Evolutionary conservation across 2,329 filamentous ascomycete genomes (phyloP).

Genomic region (Hymenoscyphus linearis): DNA sequence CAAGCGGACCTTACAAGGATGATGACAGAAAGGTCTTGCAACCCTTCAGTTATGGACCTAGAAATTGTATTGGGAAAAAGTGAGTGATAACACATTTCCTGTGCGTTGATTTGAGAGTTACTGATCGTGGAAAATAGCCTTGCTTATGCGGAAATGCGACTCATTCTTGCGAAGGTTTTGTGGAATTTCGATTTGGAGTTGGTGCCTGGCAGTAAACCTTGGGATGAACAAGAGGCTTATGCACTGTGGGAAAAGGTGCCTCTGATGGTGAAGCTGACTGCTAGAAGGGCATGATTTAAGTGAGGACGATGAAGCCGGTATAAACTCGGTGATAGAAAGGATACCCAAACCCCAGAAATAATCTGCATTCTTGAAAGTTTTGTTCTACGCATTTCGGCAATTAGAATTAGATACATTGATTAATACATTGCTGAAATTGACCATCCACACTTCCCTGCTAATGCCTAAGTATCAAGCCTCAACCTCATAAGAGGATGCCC

Average conservation of each 20-base stretch:
- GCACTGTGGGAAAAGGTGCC: conserved; percentile 10
- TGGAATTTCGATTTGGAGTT: conserved; percentile 12
- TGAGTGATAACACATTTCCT: background rate
- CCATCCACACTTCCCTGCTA: too few relatives aligned
- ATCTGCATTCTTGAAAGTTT: too few relatives aligned
- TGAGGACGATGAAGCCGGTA: too few relatives aligned
- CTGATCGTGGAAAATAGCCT: background rate
- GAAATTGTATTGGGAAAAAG: conserved; percentile 11
- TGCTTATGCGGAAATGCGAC: conserved; percentile 13
- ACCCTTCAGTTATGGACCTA: conserved; percentile 8
- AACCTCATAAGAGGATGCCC: too few relatives aligned
- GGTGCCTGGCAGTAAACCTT: conserved; percentile 6
- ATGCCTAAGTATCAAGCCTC: too few relatives aligned
- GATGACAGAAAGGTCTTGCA: conserved; percentile 6
- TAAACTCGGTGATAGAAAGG: too few relatives aligned
- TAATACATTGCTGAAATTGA: too few relatives aligned
- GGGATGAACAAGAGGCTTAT: conserved; percentile 10
- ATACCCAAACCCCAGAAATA: too few relatives aligned
- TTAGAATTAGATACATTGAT: too few relatives aligned
- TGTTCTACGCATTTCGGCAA: too few relatives aligned
- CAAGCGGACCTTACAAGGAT: background rate
- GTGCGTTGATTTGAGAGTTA: background rate
- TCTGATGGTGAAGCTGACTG: conserved; percentile 2
- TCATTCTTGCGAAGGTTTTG: conserved; percentile 12
- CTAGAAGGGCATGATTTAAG: background rate